These are phyloP conservation scores for Coemansia sp. DNA, from an alignment of 192 early-diverging fungal genomes.

Conservation along the genomic window DNA sequence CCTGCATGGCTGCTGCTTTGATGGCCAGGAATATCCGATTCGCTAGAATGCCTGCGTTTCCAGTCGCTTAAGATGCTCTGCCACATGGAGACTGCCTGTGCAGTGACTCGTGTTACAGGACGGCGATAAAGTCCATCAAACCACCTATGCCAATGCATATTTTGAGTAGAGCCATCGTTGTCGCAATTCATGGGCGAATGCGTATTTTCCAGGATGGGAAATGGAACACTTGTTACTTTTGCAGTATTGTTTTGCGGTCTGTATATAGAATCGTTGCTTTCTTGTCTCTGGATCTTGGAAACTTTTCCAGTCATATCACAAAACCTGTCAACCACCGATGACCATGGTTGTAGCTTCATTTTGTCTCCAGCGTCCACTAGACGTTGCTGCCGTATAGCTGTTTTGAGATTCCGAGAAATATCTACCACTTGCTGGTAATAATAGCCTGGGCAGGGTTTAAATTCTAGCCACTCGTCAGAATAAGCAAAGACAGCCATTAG, in stretches of 20 bases:
- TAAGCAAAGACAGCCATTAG: constrained; percentile 18
- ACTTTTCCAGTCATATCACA: neutral
- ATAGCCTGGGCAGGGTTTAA: constrained; percentile 23
- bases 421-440: constrained; percentile 37
- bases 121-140: constrained; percentile 13
- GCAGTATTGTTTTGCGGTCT: neutral
- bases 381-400: constrained; percentile 16
- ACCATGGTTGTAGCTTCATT: too few species aligned
- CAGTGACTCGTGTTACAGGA: constrained; percentile 5
- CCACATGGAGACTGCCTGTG: constrained; percentile 32
- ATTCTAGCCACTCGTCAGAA: constrained; percentile 14
- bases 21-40: neutral
- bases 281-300: neutral
- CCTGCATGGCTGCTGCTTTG: constrained; percentile 21
- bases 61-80: constrained; percentile 23
- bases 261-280: neutral
- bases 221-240: neutral
- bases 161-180: neutral
- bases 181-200: neutral
- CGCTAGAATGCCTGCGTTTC: constrained; percentile 12
- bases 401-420: constrained; percentile 30
- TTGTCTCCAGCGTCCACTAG: too few species aligned
- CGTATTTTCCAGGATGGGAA: neutral
- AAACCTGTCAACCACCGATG: too few species aligned
- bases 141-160: constrained; percentile 29